phyloP scores from a whole-genome alignment of 2,329 filamentous ascomycete species.

The Pyrenophora graminea region DNA sequence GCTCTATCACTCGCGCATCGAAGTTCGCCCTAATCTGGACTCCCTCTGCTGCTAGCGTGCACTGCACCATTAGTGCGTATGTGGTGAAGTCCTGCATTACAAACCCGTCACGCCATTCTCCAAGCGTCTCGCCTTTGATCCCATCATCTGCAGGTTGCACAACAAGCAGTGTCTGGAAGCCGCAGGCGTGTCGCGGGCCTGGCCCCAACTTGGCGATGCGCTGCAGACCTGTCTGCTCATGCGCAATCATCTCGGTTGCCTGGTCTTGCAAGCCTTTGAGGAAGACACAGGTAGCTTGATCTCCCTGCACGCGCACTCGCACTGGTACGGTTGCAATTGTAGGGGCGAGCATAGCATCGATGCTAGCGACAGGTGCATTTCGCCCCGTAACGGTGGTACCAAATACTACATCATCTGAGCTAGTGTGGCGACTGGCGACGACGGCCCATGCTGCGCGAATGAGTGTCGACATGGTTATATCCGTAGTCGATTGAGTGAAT shows the following conservation, averaged over 20 bases:
- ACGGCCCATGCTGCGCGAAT: slow-evolving; percentile 44
- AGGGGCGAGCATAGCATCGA: slow-evolving; percentile 37
- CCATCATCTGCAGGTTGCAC: too few species aligned
- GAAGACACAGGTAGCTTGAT: slow-evolving; percentile 12
- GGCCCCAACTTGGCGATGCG: too few species aligned
- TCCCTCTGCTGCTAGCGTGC: too few species aligned
- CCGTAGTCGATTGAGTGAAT: background rate
- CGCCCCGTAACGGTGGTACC: background rate
- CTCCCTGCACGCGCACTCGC: slow-evolving; percentile 20
- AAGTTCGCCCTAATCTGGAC: too few species aligned
- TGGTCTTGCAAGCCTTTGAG: slow-evolving; percentile 19
- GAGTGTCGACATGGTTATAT: slow-evolving; percentile 10
- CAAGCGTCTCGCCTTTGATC: too few species aligned
- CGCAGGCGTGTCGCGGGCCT: too few species aligned
- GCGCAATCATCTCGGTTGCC: slow-evolving; percentile 26
- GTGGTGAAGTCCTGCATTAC: too few species aligned
- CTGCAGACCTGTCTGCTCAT: too few species aligned
- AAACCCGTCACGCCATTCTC: too few species aligned
- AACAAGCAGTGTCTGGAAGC: too few species aligned
- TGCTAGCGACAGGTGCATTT: background rate
- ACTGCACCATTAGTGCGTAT: too few species aligned
- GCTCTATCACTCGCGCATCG: too few species aligned
- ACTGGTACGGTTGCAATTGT: slow-evolving; percentile 47
- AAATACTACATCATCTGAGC: slow-evolving; percentile 1
- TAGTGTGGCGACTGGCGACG: slow-evolving; percentile 22